Base-by-base conservation (phyloP, 257 asterid species). In the Mentha longifolia region DNA sequence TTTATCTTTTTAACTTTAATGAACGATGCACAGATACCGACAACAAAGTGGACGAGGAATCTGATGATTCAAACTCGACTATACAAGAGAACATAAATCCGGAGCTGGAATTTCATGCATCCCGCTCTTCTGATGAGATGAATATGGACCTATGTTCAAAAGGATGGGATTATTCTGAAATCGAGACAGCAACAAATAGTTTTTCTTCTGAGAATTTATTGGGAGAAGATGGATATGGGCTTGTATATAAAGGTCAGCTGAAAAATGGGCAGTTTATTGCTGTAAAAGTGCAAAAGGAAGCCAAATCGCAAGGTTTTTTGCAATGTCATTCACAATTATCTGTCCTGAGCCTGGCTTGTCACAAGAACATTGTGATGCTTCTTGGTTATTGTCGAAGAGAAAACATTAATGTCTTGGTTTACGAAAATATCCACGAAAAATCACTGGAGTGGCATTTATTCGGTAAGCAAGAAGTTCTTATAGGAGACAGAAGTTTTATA, bases 371-470 rank as follows among this genome's bases (percentile, higher is more conserved):
- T 4, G 88, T 79, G 69, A 83, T 83, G 89, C 89, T 90, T 51
- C 88, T 90, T 47, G 90, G 97, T 31, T 86, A 85, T 59, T 83
- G 87, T 67, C 56, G 79, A 81, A 80, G 81, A 76, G 85, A 86
- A 70, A 86, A 83, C 57, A 4, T 72, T 14, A 77, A 74, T 54
- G 77, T 88, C 72, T 78, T 90, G 77, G 89, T 90, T 28, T 86
- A 88, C 33, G 95, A 88, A 78, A 80, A 83, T 42, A 79, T 85
- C 74, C 80, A 83, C 85, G 76, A 84, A 56, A 86, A 73, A 42
- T 88, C 96, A 51, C 89, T 90, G 25, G 87, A 85, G 46, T 85
- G 93, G 97, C 91, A 90, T 82, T 79, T 90, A 69, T 85, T 90
- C 41, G 91, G 97, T 90, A 72, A 76, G 82, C 19, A 25, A 10